A percentile compares a stretch with the other conserved stretches of the same genome.
Evolutionary conservation across 2,329 filamentous ascomycete species (phyloP).

Genomic region (Lasiodiplodia theobromae): DNA sequence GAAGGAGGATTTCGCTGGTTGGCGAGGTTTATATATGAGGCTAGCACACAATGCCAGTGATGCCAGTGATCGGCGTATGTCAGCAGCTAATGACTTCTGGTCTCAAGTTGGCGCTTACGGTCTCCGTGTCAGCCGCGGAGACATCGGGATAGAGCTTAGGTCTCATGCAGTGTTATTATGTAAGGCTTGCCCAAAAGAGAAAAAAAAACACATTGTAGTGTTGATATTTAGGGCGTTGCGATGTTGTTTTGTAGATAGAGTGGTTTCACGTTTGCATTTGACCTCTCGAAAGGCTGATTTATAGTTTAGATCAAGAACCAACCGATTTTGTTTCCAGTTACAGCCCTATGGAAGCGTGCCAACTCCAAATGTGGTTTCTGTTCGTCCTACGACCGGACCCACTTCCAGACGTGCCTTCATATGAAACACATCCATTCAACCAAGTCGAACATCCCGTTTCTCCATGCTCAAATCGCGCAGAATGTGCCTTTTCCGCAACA

Average conservation of each 20-base stretch:
- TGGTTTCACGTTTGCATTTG: too few relatives aligned
- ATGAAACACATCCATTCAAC: not conserved
- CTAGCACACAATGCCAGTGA: not conserved
- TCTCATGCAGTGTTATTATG: not conserved
- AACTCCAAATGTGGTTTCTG: too few relatives aligned
- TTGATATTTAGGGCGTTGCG: too few relatives aligned
- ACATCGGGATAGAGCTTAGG: not conserved
- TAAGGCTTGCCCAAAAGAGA: not conserved
- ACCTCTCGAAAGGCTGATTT: too few relatives aligned
- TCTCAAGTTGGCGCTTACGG: slow-evolving; percentile 3
- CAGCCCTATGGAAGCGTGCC: too few relatives aligned
- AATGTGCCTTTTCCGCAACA: not conserved
- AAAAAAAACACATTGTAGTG: not conserved
- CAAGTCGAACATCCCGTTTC: not conserved
- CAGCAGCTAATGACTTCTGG: slow-evolving; percentile 1
- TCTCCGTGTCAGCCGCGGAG: not conserved
- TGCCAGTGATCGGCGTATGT: not conserved
- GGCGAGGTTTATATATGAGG: not conserved
- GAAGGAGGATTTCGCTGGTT: not conserved
- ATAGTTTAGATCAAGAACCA: too few relatives aligned
- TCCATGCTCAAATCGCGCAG: not conserved
- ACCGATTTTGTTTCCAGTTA: too few relatives aligned
- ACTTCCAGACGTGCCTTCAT: not conserved
- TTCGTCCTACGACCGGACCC: too few relatives aligned
- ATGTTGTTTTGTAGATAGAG: too few relatives aligned